A percentile compares a stretch with the other conserved stretches of the same genome.
Evolutionary conservation across 345 rosid genomes (phyloP).

Genomic region (Citrus unshiu): DNA sequence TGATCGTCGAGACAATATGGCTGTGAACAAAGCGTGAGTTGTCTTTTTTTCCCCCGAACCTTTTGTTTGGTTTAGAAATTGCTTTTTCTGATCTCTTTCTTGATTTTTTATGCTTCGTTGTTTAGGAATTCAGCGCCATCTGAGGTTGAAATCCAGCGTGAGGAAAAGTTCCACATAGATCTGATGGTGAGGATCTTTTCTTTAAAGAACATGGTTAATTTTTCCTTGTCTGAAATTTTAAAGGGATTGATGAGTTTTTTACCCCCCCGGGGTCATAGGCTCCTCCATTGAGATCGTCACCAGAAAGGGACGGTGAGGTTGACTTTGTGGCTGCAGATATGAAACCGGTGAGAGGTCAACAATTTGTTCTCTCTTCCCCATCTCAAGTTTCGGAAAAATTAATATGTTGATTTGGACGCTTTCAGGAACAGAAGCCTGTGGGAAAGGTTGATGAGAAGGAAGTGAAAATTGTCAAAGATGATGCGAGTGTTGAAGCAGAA

Average conservation of each 20-base stretch:
- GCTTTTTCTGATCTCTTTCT: background rate
- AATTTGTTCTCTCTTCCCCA: background rate
- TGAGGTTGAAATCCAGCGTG: constrained; percentile 45
- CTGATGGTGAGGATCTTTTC: constrained; percentile 68
- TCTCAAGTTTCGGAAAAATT: constrained; percentile 6
- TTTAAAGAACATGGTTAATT: background rate
- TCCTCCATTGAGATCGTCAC: constrained; percentile 76
- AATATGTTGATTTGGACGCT: constrained; percentile 9
- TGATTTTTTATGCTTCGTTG: background rate
- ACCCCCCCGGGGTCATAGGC: constrained; percentile 40
- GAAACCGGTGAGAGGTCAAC: constrained; percentile 65
- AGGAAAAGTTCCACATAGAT: constrained; percentile 92
- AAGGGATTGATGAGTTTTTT: background rate
- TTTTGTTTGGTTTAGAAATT: background rate
- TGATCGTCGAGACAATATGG: constrained; percentile 35
- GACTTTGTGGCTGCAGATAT: constrained; percentile 57
- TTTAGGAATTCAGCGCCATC: constrained; percentile 39
- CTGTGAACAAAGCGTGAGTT: constrained; percentile 51
- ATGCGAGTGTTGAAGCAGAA: constrained; percentile 34
- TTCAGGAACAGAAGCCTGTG: constrained; percentile 55
- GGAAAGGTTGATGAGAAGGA: constrained; percentile 45
- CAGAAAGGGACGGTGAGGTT: constrained; percentile 72
- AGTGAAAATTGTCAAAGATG: constrained; percentile 34
- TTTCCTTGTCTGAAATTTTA: background rate
- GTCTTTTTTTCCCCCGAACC: background rate